Percentiles rank a stretch among this genome's conserved stretches.
phyloP scores from a whole-genome alignment of 1,284 basidiomycete species.

The Paramarasmius palmivorus region DNA sequence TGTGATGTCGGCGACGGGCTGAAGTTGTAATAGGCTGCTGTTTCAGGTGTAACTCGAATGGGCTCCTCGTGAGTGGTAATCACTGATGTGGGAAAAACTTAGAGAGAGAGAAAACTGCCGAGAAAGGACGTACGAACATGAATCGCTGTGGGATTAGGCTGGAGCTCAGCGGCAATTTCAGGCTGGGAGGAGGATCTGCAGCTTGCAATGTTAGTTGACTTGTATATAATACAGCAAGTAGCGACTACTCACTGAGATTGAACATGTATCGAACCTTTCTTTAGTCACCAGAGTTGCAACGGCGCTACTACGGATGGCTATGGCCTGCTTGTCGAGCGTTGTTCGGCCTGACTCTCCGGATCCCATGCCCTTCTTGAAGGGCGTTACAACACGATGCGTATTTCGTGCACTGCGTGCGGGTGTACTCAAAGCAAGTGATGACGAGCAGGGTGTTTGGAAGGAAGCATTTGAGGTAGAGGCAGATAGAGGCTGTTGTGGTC shows the following conservation, averaged over 20 bases:
- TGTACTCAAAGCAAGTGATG: slow-evolving; percentile 20
- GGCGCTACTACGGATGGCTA: slow-evolving; percentile 6
- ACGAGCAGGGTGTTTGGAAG: slow-evolving; percentile 17
- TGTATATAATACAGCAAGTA: background rate
- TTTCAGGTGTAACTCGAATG: slow-evolving; percentile 53
- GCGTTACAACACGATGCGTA: slow-evolving; percentile 59
- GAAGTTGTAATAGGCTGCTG: slow-evolving; percentile 67
- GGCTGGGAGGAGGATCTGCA: slow-evolving; percentile 39
- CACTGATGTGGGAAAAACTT: slow-evolving; percentile 36
- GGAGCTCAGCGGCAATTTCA: slow-evolving; percentile 48
- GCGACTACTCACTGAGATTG: slow-evolving; percentile 44
- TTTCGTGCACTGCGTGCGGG: slow-evolving; percentile 20
- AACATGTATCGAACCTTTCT: slow-evolving; percentile 31
- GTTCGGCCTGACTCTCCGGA: slow-evolving; percentile 52
- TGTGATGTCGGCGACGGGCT: slow-evolving; percentile 25
- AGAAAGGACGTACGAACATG: slow-evolving; percentile 49
- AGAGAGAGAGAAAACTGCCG: slow-evolving; percentile 13
- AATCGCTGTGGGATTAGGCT: slow-evolving; percentile 62
- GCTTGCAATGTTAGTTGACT: slow-evolving; percentile 8
- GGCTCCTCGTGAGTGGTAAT: slow-evolving; percentile 58
- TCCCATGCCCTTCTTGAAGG: slow-evolving; percentile 64
- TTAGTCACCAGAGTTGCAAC: slow-evolving; percentile 4
- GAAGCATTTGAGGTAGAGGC: slow-evolving; percentile 14
- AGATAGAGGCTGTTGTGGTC: slow-evolving; percentile 22
- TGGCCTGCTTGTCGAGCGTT: slow-evolving; percentile 26